Evolutionary conservation across 2,329 filamentous ascomycete species (phyloP).

Genomic region (Didymella glomerata): DNA sequence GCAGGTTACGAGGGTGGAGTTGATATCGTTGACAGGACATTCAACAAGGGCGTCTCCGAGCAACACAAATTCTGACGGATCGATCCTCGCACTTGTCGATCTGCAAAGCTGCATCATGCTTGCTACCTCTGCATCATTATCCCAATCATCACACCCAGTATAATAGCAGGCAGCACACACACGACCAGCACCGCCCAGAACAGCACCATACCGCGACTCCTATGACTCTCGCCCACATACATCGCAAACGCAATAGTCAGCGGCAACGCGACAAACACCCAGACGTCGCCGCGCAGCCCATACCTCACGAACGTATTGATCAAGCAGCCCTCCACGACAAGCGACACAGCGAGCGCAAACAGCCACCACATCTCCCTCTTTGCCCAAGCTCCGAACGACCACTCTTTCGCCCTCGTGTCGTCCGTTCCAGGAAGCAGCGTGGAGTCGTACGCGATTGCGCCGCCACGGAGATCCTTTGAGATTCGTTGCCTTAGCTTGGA

Average conservation of each 20-base stretch:
- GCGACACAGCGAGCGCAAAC: background rate
- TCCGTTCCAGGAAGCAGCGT: background rate
- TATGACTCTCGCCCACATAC: conserved; percentile 9
- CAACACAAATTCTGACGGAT: no score
- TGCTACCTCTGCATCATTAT: background rate
- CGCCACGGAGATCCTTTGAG: conserved; percentile 10
- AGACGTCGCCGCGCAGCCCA: background rate
- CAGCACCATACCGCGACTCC: conserved; percentile 10
- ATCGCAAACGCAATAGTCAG: conserved; percentile 9
- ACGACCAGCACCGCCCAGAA: conserved; percentile 5
- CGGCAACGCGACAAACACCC: background rate
- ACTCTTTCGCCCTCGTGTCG: background rate
- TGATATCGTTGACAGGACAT: no score
- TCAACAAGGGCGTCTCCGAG: no score
- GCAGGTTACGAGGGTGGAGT: no score
- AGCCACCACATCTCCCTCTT: conserved; percentile 12
- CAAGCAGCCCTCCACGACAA: background rate
- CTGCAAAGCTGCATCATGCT: no score
- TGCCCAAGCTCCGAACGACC: conserved; percentile 1
- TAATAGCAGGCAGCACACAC: conserved; percentile 7
- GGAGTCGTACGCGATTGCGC: conserved; percentile 27
- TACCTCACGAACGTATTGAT: background rate
- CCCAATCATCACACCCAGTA: background rate
- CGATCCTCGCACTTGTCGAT: no score
- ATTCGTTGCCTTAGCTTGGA: conserved; percentile 1